Evolutionary conservation across 208 protist species (phyloP).

Genomic region (Zelonia costaricensis): DNA sequence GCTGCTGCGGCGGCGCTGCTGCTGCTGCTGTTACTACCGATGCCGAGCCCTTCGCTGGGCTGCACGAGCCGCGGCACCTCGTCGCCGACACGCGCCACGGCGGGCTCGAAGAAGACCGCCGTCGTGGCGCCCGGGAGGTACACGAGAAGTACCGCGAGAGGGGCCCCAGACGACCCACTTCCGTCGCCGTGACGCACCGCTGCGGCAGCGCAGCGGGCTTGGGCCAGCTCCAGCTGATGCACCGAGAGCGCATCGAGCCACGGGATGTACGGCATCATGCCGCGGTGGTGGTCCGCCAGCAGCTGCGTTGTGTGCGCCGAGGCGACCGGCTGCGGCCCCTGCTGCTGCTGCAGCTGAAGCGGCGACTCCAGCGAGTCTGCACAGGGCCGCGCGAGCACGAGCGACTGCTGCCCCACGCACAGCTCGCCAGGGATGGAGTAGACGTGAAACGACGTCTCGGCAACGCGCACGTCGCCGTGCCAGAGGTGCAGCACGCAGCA

Average conservation of each 20-base stretch:
- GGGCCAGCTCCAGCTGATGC: constrained; percentile 34
- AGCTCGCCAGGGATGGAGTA: constrained; percentile 48
- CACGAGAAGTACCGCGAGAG: constrained; percentile 27
- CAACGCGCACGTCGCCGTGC: constrained; percentile 13
- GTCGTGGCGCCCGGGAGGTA: constrained; percentile 46
- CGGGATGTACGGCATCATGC: constrained; percentile 51
- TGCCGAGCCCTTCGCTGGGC: neutral
- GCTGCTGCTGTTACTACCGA: neutral
- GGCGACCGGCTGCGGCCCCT: neutral
- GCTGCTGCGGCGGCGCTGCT: neutral
- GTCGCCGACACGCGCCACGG: neutral
- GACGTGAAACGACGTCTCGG: constrained; percentile 30
- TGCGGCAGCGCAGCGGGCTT: constrained; percentile 1
- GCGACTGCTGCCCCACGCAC: constrained; percentile 38
- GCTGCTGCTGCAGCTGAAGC: neutral
- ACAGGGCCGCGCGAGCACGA: constrained; percentile 19
- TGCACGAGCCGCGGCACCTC: constrained; percentile 5
- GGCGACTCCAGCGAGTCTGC: neutral
- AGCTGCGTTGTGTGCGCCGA: constrained; percentile 12
- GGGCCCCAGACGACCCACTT: neutral
- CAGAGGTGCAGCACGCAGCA: constrained; percentile 23
- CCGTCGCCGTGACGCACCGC: neutral
- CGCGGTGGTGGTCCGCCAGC: constrained; percentile 25
- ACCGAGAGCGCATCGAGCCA: constrained; percentile 81
- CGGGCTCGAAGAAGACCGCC: constrained; percentile 31